Percentiles rank a stretch among this genome's conserved stretches.
Evolutionary conservation across 2,329 filamentous ascomycete species (phyloP).

Genomic region (Pseudogymnoascus verrucosus): DNA sequence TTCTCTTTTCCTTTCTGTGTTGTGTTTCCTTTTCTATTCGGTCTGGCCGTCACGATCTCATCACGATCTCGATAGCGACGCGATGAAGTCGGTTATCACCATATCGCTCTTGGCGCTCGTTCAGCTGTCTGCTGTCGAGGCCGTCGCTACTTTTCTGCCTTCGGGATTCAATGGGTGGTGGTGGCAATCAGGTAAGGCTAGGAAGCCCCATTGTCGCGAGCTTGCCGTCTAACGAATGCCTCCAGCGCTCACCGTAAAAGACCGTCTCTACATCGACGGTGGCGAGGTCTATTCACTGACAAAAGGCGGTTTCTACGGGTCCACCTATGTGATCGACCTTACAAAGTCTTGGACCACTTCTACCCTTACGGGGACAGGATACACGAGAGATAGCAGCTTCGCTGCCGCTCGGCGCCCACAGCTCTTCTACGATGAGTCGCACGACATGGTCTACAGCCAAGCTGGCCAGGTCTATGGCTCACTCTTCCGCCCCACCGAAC

Average conservation of each 20-base stretch:
- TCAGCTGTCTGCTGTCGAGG: neutral
- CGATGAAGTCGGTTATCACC: conserved; percentile 1
- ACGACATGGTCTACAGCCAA: conserved; percentile 3
- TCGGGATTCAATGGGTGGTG: neutral
- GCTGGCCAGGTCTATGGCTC: neutral
- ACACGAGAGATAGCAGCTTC: neutral
- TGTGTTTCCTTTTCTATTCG: neutral
- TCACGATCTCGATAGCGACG: neutral
- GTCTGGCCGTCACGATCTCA: neutral
- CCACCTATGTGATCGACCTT: conserved; percentile 15
- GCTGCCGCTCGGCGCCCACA: neutral
- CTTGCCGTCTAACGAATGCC: neutral
- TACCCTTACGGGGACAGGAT: neutral
- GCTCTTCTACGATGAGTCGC: neutral
- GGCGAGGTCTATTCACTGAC: neutral
- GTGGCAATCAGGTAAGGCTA: neutral
- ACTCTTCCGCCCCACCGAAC: neutral
- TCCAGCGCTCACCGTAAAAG: neutral
- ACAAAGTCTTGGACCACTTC: conserved; percentile 15
- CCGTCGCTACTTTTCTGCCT: neutral
- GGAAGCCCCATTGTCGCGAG: neutral
- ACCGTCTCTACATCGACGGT: neutral
- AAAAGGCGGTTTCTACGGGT: neutral
- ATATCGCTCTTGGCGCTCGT: neutral
- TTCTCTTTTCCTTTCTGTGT: neutral